Evolutionary conservation across 345 rosid species (phyloP), one percentile per base, ranked within the genome.

Genomic region (Mallotus nudiflorus): DNA sequence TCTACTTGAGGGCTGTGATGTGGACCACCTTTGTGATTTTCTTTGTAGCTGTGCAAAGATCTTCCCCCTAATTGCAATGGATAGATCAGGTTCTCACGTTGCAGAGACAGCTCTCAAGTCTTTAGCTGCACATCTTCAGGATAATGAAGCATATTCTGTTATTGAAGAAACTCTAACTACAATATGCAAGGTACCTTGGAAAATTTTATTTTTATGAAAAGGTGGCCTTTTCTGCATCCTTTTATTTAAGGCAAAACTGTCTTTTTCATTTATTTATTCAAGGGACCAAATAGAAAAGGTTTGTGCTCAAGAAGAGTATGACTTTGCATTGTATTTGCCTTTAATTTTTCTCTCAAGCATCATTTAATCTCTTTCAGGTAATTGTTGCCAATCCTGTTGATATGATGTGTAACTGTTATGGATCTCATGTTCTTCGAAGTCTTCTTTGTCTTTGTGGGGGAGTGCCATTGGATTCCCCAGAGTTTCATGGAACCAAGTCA

Each of bases 61-160:
- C 64, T 92, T 96, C 73, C 91, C 98, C 73, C 82, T 84, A 70
- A 85, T 92, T 79, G 90, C 98, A 48, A 89, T 89, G 94, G 98
- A 92, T 78, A 88, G 89, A 44, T 91, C 96, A 56, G 96, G 98
- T 70, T 96, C 99, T 60, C 97, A 96, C 85, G 98, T 92, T 56
- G 93, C 93, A 0, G 98, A 96, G 83, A 83, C 98, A 55, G 94
- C 97, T 70, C 89, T 96, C 51, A 92, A 89, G 89, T 88, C 94
- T 52, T 74, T 96, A 79, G 81, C 85, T 29, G 45, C 66, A 31
- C 96, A 89, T 81, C 87, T 96, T 69, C 84, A 92, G 62, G 94
- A 91, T 18, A 73, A 83, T 63, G 97, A 88, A 25, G 72, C 85
- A 14, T 83, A 80, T 83, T 70, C 87, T 62, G 75, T 81, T 75